Base-by-base conservation (phyloP, 768 basidiomycete genomes). In the Lyophyllum semitale region DNA sequence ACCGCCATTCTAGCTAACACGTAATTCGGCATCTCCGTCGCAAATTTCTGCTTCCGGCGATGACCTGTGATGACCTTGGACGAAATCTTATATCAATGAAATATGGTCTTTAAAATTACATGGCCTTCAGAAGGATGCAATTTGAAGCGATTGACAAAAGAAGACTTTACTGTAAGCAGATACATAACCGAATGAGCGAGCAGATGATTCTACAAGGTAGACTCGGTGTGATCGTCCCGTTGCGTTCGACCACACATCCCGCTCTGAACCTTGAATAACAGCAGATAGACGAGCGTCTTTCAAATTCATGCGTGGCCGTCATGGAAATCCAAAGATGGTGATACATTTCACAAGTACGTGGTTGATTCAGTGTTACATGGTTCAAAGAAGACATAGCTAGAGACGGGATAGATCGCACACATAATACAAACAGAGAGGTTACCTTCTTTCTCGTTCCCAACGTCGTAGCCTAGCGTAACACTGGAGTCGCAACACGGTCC, bases 1-100 rank as follows among this genome's bases (percentile, higher is more conserved):
- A 61, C 68, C 37, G 73, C 74, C 33, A 76, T 79, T 46, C 63
- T 64, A 18, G 69, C 73, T 18, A 59, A 61, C 26, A 54, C 38
- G 47, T n/a, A 18, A 22, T 12, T 4, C 8, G 4, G 35, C 15
- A 8, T 5, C 29, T 11, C 29, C 29, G 29, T 30, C 11, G 29
- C 29, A 5, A 30, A 11, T 11, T 11, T 30, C 6, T 30, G 11
- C 29, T 30, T 30, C 29, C 29, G 29, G 29, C 11, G n/a, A n/a
- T n/a, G n/a, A n/a, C n/a, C n/a, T n/a, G n/a, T n/a, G n/a, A n/a
- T n/a, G n/a, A n/a, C n/a, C n/a, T n/a, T n/a, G n/a, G n/a, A 30
- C 6, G 11, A 30, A 30, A 11, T 30, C 29, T 30, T 30, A 11
- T 30, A 15, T 4, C 33, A 35, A 15, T 35, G 33, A n/a, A n/a